Conservation (phyloP, 129 eudicot species). For the Escallonia rubra region DNA sequence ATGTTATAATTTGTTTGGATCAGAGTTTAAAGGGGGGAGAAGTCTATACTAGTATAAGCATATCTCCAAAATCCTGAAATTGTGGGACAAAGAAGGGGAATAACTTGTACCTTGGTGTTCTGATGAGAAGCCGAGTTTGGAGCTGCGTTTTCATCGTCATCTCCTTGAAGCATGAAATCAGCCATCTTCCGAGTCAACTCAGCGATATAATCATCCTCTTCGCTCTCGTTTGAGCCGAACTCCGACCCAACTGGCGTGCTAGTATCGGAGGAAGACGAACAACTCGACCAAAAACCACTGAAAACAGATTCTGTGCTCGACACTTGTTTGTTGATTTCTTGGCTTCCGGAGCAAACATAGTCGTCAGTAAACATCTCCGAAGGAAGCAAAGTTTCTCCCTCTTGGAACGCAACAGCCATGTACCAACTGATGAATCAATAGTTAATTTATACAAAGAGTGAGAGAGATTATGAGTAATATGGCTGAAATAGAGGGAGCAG, state of each 20-base stretch:
- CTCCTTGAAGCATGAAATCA: conserved; percentile 67
- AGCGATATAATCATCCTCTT: conserved; percentile 53
- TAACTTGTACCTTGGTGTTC: conserved; percentile 5
- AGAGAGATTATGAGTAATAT: neutral
- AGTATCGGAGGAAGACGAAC: conserved; percentile 44
- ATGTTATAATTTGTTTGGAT: too few species aligned
- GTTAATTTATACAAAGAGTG: neutral
- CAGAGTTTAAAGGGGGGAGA: too few species aligned
- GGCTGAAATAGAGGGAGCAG: neutral
- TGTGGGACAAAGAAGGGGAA: too few species aligned
- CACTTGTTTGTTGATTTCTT: conserved; percentile 3
- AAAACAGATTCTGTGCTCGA: conserved; percentile 37
- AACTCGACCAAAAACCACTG: conserved; percentile 31
- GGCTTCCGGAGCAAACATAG: neutral
- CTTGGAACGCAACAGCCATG: conserved; percentile 12
- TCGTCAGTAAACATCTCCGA: neutral
- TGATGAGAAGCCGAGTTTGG: conserved; percentile 14
- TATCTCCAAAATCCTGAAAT: too few species aligned
- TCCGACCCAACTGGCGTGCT: conserved; percentile 56
- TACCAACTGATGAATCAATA: neutral
- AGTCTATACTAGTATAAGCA: too few species aligned
- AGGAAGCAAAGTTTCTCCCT: conserved; percentile 15
- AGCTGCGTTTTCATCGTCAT: conserved; percentile 24
- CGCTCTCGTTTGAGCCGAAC: conserved; percentile 43
- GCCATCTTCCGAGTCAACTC: conserved; percentile 78